These are phyloP conservation scores for Microbotryum silenes-acaulis DNA, from an alignment of 1,284 basidiomycete genomes.

Conservation along the genomic window DNA sequence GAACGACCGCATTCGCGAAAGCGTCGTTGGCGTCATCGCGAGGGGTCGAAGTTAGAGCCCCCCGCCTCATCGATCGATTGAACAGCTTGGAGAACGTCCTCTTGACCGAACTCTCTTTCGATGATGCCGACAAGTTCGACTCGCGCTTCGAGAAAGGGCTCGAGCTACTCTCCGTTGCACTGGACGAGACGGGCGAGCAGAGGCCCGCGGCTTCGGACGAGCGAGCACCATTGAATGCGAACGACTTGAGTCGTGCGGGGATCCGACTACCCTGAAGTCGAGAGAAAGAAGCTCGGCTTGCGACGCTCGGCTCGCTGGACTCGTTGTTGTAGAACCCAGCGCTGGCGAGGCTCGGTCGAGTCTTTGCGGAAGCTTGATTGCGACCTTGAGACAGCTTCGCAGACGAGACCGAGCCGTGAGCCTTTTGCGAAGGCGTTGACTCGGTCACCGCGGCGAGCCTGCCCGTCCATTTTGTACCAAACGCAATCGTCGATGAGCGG, in stretches of 20 bases:
- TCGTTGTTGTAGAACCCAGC: no score
- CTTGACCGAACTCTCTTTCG: background rate
- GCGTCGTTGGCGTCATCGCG: background rate
- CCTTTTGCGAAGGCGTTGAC: background rate
- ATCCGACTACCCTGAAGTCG: no score
- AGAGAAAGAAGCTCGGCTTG: no score
- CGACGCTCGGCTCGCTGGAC: no score
- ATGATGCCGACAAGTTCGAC: background rate
- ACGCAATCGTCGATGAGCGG: slow-evolving; percentile 11
- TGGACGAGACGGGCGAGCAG: no score
- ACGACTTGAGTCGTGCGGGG: no score
- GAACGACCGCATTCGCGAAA: background rate
- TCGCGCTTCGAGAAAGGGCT: background rate
- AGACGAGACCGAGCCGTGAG: background rate
- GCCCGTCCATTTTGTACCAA: background rate
- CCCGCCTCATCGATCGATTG: slow-evolving; percentile 6
- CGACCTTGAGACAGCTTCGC: background rate
- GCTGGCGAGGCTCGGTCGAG: background rate
- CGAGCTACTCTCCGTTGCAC: no score
- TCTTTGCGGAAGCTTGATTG: background rate
- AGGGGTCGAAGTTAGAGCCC: slow-evolving; percentile 4
- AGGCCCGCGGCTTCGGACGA: no score
- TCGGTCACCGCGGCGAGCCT: background rate
- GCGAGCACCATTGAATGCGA: no score
- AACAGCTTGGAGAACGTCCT: slow-evolving; percentile 4